Percentiles rank a stretch among this genome's conserved stretches.
phyloP scores from a whole-genome alignment of 2,329 filamentous ascomycete species.

The Monosporascus cannonballus region DNA sequence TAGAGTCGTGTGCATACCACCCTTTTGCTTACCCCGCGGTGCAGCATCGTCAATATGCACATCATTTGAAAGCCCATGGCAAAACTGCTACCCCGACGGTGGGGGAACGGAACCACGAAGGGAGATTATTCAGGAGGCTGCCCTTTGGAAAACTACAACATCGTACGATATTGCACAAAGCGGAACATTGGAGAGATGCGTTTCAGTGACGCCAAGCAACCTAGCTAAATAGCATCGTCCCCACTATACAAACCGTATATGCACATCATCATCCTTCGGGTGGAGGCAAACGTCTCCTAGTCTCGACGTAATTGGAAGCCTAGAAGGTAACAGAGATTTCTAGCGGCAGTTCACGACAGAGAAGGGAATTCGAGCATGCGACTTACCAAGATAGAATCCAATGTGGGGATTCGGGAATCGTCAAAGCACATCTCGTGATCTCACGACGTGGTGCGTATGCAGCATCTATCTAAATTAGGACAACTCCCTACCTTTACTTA shows the following conservation, averaged over 20 bases:
- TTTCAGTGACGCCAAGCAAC: neutral
- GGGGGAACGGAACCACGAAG: neutral
- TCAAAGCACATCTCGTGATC: too few species aligned
- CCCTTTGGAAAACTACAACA: neutral
- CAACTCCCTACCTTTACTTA: too few species aligned
- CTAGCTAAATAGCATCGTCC: neutral
- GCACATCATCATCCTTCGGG: neutral
- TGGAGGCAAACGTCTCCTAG: neutral
- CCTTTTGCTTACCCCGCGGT: neutral
- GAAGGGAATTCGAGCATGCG: neutral
- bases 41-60: neutral
- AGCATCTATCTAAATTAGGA: too few species aligned
- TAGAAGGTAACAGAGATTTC: neutral
- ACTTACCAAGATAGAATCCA: too few species aligned
- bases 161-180: neutral
- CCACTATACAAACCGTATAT: neutral
- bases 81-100: neutral
- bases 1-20: neutral
- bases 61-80: neutral
- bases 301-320: too few species aligned
- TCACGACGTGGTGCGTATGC: too few species aligned
- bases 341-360: neutral
- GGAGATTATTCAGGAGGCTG: too few species aligned
- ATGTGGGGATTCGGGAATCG: too few species aligned
- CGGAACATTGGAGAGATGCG: neutral